A percentile compares a stretch with the other conserved stretches of the same genome.
Evolutionary conservation across 805 yeast genomes (phyloP).

Genomic region (Zygosaccharomyces gambellarensis): DNA sequence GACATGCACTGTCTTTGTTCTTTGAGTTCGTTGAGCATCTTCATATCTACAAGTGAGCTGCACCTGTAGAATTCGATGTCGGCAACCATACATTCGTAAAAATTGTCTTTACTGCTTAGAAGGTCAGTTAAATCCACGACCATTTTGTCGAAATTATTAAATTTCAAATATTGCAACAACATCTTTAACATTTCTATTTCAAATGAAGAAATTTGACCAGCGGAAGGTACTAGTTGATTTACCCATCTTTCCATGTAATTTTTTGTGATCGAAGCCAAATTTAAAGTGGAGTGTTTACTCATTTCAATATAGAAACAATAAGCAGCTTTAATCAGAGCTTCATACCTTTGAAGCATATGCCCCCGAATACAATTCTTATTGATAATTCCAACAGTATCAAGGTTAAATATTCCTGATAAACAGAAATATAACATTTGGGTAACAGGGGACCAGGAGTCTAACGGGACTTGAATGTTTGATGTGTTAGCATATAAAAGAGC

Average conservation of each 20-base stretch:
- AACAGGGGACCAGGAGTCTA: slow-evolving; percentile 21
- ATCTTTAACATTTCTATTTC: slow-evolving; percentile 24
- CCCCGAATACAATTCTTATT: slow-evolving; percentile 11
- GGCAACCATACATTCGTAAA: slow-evolving; percentile 10
- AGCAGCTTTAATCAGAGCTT: slow-evolving; percentile 32
- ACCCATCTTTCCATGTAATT: slow-evolving; percentile 35
- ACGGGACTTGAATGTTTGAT: slow-evolving; percentile 3
- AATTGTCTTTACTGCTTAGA: slow-evolving; percentile 5
- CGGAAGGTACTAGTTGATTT: neutral
- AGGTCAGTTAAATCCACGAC: slow-evolving; percentile 11
- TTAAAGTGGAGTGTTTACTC: slow-evolving; percentile 29
- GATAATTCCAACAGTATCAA: slow-evolving; percentile 4
- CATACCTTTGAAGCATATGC: slow-evolving; percentile 27
- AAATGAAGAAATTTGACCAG: slow-evolving; percentile 15
- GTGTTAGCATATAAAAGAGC: slow-evolving; percentile 19
- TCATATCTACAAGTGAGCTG: slow-evolving; percentile 16
- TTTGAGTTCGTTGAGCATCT: slow-evolving; percentile 14
- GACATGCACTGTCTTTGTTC: neutral
- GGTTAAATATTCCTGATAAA: slow-evolving; percentile 8
- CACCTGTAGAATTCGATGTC: slow-evolving; percentile 12
- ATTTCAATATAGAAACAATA: slow-evolving; percentile 36
- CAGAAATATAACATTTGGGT: slow-evolving; percentile 21
- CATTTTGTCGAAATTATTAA: slow-evolving; percentile 26
- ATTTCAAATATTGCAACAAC: slow-evolving; percentile 24
- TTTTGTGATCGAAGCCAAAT: slow-evolving; percentile 31